Conservation (phyloP, 306 rosid species). For the Fagus crenata region DNA sequence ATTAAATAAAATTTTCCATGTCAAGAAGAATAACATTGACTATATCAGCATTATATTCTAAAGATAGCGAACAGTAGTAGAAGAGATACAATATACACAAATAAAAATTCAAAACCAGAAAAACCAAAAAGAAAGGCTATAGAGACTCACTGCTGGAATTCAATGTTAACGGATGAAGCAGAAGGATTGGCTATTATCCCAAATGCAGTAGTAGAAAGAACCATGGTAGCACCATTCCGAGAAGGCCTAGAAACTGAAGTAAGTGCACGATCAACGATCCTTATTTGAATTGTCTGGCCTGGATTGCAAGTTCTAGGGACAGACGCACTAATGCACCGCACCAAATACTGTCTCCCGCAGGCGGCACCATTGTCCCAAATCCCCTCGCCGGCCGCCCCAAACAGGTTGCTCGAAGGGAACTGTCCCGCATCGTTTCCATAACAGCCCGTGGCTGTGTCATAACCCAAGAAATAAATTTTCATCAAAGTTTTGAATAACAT, state of each 20-base stretch:
- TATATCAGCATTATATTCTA: too few species aligned
- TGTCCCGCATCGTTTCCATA: conserved; percentile 38
- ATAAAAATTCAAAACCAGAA: too few species aligned
- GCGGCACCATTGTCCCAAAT: conserved; percentile 95
- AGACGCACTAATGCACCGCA: conserved; percentile 65
- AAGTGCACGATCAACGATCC: conserved; percentile 62
- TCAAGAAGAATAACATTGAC: too few species aligned
- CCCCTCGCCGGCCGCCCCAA: conserved; percentile 77
- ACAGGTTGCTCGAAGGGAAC: conserved; percentile 61
- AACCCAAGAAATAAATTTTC: too few species aligned
- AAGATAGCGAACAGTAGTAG: too few species aligned
- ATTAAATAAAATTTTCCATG: too few species aligned
- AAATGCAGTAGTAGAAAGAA: conserved; percentile 62
- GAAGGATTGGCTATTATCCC: conserved; percentile 49
- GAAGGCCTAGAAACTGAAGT: conserved; percentile 52
- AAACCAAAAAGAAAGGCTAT: background rate
- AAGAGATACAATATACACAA: too few species aligned
- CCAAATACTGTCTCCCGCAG: conserved; percentile 67
- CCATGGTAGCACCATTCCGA: conserved; percentile 36
- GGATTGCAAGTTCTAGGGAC: conserved; percentile 48
- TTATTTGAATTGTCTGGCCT: conserved; percentile 53
- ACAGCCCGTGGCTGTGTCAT: conserved; percentile 57
- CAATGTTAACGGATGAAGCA: conserved; percentile 50
- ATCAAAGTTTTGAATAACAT: background rate
- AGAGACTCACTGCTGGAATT: conserved; percentile 60